Conservation (phyloP, 805 yeast genomes). For the Tetrapisispora fleetii region DNA sequence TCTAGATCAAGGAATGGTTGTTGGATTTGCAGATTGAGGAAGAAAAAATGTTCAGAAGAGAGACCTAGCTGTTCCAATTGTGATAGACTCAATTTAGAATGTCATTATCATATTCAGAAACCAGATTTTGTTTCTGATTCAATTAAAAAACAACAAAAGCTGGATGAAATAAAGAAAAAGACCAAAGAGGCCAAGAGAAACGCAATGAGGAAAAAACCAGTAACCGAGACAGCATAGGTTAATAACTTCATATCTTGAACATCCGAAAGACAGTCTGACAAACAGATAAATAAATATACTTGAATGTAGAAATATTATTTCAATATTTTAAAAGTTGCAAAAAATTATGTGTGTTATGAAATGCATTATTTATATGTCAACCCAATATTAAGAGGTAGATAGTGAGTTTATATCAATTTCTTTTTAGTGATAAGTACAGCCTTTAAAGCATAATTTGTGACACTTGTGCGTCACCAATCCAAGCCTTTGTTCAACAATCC, state of each 20-base stretch:
- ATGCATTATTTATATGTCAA: no score
- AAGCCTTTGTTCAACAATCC: no score
- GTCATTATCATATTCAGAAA: slow-evolving; percentile 43
- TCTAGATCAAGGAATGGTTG: slow-evolving; percentile 53
- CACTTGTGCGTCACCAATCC: no score
- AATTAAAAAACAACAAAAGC: slow-evolving; percentile 34
- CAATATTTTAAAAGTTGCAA: background rate
- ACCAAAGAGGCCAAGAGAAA: slow-evolving; percentile 34
- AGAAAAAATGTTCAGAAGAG: slow-evolving; percentile 63
- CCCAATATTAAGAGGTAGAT: no score
- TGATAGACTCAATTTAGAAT: slow-evolving; percentile 41
- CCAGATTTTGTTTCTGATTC: slow-evolving; percentile 47
- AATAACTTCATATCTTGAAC: background rate
- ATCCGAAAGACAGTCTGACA: background rate
- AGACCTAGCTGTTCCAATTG: slow-evolving; percentile 55
- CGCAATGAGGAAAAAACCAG: slow-evolving; percentile 26
- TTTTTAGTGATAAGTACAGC: no score
- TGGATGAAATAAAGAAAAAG: slow-evolving; percentile 41
- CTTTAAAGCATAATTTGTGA: no score
- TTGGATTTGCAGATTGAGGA: slow-evolving; percentile 69
- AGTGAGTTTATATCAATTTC: no score
- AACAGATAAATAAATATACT: no score
- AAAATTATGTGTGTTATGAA: no score
- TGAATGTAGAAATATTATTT: background rate
- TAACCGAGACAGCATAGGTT: background rate